Base-by-base conservation (phyloP, 495 filamentous ascomycete species). In the Xylaria longipes region DNA sequence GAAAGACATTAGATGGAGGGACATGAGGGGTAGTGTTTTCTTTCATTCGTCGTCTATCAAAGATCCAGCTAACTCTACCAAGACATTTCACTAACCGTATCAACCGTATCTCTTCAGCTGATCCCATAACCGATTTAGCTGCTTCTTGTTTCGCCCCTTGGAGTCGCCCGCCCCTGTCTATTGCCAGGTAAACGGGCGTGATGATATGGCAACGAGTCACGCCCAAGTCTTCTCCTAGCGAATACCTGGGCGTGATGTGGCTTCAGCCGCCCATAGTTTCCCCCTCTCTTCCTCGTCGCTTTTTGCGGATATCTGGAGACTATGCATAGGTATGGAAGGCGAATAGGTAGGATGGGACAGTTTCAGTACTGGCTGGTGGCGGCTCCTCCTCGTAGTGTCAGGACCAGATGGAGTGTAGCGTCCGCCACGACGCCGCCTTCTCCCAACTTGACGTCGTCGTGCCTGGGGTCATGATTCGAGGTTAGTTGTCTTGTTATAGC, bases 381-480 rank as follows among this genome's bases (percentile, higher is more conserved):
- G 25, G 48, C 50, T 41, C 69, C 96, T 41, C 96, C 96, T 74
- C 96, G 87, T 52, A 99, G 89, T 70, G 96, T 97, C 71, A 99
- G 88, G 65, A 99, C 96, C 74, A 99, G 85, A 87, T 99, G 96
- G 74, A 99, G 87, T 45, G 95, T 98, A 29, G 93, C 92, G 27
- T 96, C 97, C 67, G 94, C 94, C 80, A 97, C 94, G 48, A 99
- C 93, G 83, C 81, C 22, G 92, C 94, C 60, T 90, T 93, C 83
- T 94, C 95, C 75, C 97, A 79, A 72, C 56, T 74, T 77, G 0
- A 79, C 74, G 15, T 79, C 95, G 78, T 99, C 96, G 79, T 89
- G 88, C 94, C 95, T 98, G 71, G 25, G 69, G n/a, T 1, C n/a
- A 4, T 22, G 9, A 3, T 25, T 27, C 57, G 15, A 12, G 33